Conservation (phyloP, 1,139 yeast species). For the Yamadazyma mexicana region DNA sequence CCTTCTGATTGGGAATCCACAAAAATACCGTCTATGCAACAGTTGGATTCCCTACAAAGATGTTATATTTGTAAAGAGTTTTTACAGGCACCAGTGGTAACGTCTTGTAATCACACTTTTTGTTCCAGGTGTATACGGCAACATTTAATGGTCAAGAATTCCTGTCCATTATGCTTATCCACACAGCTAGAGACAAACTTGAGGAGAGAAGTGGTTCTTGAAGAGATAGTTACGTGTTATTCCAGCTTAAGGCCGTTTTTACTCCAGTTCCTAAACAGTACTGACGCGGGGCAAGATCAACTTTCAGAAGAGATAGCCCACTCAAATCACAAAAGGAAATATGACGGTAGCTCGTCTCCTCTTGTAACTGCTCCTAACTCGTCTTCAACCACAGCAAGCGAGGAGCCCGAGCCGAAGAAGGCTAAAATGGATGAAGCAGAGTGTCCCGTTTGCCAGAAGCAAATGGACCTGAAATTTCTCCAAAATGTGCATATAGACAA, state of each 20-base stretch:
- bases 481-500: slow-evolving; percentile 71
- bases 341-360: too few species aligned
- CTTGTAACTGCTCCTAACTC: not conserved
- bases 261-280: slow-evolving; percentile 21
- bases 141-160: slow-evolving; percentile 54
- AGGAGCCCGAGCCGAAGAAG: slow-evolving; percentile 3
- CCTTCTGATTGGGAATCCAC: slow-evolving; percentile 69
- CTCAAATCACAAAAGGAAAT: too few species aligned
- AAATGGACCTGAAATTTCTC: slow-evolving; percentile 56
- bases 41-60: slow-evolving; percentile 69
- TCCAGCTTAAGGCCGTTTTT: slow-evolving; percentile 42
- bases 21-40: slow-evolving; percentile 53
- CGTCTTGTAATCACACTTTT: slow-evolving; percentile 87
- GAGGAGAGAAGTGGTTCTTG: slow-evolving; percentile 68
- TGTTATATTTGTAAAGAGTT: slow-evolving; percentile 94
- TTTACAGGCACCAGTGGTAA: slow-evolving; percentile 76
- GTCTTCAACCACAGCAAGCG: not conserved
- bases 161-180: slow-evolving; percentile 80
- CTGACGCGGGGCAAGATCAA: not conserved
- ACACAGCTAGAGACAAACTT: slow-evolving; percentile 73
- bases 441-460: slow-evolving; percentile 71
- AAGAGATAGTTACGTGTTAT: slow-evolving; percentile 67
- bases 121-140: slow-evolving; percentile 88
- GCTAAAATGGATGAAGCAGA: slow-evolving; percentile 30
- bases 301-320: not conserved